A percentile compares a stretch with the other conserved stretches of the same genome.
These are phyloP conservation scores for Yarrowia bubula DNA, from an alignment of 805 yeast species.

Conservation along the genomic window DNA sequence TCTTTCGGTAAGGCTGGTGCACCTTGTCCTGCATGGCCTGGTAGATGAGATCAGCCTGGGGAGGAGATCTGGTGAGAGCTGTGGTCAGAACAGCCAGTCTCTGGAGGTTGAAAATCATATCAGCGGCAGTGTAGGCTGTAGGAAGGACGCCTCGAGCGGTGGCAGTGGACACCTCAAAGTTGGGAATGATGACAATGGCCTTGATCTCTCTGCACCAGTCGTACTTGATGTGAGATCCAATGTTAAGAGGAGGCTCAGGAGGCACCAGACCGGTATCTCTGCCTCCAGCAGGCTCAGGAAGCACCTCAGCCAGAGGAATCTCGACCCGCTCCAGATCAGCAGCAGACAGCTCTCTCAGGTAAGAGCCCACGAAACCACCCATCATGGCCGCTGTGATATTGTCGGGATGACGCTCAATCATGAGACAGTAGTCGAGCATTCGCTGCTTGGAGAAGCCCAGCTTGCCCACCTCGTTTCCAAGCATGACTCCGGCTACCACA, in stretches of 20 bases:
- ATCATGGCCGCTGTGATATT: conserved; percentile 98
- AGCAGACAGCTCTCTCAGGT: conserved; percentile 72
- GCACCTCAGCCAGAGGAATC: conserved; percentile 79
- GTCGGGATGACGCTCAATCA: conserved; percentile 98
- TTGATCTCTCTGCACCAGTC: conserved; percentile 77
- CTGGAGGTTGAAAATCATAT: conserved; percentile 89
- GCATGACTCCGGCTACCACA: conserved; percentile 91
- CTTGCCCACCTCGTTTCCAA: conserved; percentile 81
- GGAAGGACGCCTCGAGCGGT: conserved; percentile 89
- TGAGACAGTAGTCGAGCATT: conserved; percentile 88
- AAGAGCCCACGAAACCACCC: conserved; percentile 98
- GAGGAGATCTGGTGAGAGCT: conserved; percentile 82
- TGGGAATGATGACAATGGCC: conserved; percentile 89
- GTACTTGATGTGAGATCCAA: conserved; percentile 87
- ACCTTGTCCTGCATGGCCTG: conserved; percentile 95
- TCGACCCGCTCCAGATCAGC: conserved; percentile 72
- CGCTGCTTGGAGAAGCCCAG: conserved; percentile 72
- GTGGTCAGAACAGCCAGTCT: conserved; percentile 89
- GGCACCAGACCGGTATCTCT: conserved; percentile 66
- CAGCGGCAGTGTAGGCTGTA: conserved; percentile 67
- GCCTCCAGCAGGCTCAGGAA: conserved; percentile 76
- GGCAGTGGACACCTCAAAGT: conserved; percentile 93
- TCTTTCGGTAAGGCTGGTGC: conserved; percentile 96
- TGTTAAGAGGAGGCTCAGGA: conserved; percentile 76
- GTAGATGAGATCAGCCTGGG: conserved; percentile 77